Evolutionary conservation across 2,329 filamentous ascomycete genomes (phyloP).

Genomic region (Alternaria dauci): DNA sequence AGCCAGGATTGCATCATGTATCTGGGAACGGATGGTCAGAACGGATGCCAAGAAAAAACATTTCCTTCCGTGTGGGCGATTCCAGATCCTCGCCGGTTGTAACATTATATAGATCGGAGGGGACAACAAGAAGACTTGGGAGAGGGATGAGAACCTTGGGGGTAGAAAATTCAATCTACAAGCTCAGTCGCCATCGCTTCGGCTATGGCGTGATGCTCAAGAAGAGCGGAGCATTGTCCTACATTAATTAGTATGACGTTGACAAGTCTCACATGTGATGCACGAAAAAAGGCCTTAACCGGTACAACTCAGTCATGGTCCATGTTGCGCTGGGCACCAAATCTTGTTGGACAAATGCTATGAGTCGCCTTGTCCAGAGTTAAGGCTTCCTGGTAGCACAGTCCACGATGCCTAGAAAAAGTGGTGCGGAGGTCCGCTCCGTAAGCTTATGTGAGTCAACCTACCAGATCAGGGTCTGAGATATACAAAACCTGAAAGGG

Average conservation of each 20-base stretch:
- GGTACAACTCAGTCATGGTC: background rate
- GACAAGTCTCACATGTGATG: background rate
- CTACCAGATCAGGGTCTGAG: slow-evolving; percentile 3
- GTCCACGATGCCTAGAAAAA: slow-evolving; percentile 20
- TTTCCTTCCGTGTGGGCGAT: background rate
- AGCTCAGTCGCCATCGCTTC: background rate
- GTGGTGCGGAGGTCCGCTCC: slow-evolving; percentile 9
- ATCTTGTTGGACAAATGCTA: background rate
- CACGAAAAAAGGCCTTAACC: background rate
- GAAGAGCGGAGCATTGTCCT: background rate
- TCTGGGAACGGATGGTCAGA: background rate
- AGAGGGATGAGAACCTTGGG: background rate
- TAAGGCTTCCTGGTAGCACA: slow-evolving; percentile 4
- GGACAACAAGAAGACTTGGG: background rate
- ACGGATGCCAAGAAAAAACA: background rate
- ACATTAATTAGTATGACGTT: background rate
- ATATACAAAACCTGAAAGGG: slow-evolving; percentile 1
- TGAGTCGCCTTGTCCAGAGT: background rate
- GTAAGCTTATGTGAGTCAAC: slow-evolving; percentile 2
- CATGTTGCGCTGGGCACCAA: background rate
- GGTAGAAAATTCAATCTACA: background rate
- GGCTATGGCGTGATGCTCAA: background rate
- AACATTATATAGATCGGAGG: background rate
- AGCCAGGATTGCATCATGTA: background rate
- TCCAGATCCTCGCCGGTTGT: background rate